Evolutionary conservation across 768 basidiomycete species (phyloP).

Genomic region (Amanita fuliginea): DNA sequence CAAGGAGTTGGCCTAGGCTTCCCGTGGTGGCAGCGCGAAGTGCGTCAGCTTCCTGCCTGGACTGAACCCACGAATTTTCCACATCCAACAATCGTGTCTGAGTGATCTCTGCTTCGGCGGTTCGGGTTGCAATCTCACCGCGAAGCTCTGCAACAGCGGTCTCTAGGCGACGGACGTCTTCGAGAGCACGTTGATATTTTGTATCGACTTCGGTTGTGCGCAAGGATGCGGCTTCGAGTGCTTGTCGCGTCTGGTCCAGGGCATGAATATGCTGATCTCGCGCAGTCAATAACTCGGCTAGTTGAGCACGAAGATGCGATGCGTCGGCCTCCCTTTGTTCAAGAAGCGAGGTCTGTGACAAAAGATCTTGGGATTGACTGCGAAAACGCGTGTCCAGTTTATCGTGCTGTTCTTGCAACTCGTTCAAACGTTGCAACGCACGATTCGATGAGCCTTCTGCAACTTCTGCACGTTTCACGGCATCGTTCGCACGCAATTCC

Average conservation of each 20-base stretch:
- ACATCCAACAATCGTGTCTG: slow-evolving; percentile 60
- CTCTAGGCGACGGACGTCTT: slow-evolving; percentile 63
- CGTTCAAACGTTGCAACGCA: slow-evolving; percentile 51
- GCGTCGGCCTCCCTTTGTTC: slow-evolving; percentile 79
- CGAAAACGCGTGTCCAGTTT: slow-evolving; percentile 53
- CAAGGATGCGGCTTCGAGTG: slow-evolving; percentile 63
- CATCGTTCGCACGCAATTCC: slow-evolving; percentile 66
- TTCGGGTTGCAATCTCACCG: slow-evolving; percentile 69
- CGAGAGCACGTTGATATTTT: slow-evolving; percentile 59
- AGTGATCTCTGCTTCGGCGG: slow-evolving; percentile 62
- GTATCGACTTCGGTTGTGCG: slow-evolving; percentile 73
- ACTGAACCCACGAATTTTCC: slow-evolving; percentile 87
- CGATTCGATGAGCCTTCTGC: slow-evolving; percentile 61
- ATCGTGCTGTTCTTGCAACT: slow-evolving; percentile 56
- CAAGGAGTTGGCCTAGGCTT: slow-evolving; percentile 75
- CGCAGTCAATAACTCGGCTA: slow-evolving; percentile 59
- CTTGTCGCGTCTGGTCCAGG: slow-evolving; percentile 74
- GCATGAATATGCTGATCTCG: slow-evolving; percentile 82
- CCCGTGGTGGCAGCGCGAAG: slow-evolving; percentile 81
- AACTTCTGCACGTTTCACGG: slow-evolving; percentile 63
- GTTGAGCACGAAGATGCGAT: slow-evolving; percentile 45
- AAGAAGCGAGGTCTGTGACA: slow-evolving; percentile 60
- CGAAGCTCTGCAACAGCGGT: slow-evolving; percentile 68
- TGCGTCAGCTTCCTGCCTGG: slow-evolving; percentile 87
- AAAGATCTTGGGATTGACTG: slow-evolving; percentile 66